Conservation (phyloP, 1,139 yeast species). For the Candida dubliniensis region DNA sequence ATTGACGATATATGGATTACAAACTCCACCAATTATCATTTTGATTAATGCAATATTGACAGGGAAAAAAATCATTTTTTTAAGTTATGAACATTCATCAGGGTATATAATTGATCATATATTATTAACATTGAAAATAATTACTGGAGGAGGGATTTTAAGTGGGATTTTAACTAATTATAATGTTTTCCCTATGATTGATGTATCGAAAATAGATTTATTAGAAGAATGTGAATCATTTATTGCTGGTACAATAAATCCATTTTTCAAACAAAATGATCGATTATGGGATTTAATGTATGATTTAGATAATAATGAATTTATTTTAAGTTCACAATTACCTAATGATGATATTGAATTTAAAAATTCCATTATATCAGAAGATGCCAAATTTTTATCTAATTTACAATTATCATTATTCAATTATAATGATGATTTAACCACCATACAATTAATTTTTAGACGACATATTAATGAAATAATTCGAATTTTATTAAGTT, state of each 20-base stretch:
- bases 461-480: conserved; percentile 50
- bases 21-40: conserved; percentile 58
- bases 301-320: conserved; percentile 54
- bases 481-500: conserved; percentile 40
- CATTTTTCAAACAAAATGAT: conserved; percentile 60
- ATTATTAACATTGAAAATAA: conserved; percentile 51
- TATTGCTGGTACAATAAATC: conserved; percentile 68
- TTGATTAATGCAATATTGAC: conserved; percentile 59
- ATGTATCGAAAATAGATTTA: conserved; percentile 59
- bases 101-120: conserved; percentile 57
- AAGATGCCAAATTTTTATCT: conserved; percentile 49
- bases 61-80: conserved; percentile 53
- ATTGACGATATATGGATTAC: conserved; percentile 53
- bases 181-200: conserved; percentile 61
- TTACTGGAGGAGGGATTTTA: conserved; percentile 60
- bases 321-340: conserved; percentile 30
- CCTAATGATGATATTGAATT: conserved; percentile 11
- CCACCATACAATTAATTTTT: conserved; percentile 48
- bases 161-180: conserved; percentile 48
- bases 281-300: conserved; percentile 59
- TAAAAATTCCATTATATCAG: conserved; percentile 41
- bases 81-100: conserved; percentile 57
- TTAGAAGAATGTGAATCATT: conserved; percentile 53
- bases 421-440: conserved; percentile 49
- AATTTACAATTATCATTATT: conserved; percentile 45